These are phyloP conservation scores for Aspergillus olivimuriae DNA, from an alignment of 495 filamentous ascomycete species.

Conservation along the genomic window DNA sequence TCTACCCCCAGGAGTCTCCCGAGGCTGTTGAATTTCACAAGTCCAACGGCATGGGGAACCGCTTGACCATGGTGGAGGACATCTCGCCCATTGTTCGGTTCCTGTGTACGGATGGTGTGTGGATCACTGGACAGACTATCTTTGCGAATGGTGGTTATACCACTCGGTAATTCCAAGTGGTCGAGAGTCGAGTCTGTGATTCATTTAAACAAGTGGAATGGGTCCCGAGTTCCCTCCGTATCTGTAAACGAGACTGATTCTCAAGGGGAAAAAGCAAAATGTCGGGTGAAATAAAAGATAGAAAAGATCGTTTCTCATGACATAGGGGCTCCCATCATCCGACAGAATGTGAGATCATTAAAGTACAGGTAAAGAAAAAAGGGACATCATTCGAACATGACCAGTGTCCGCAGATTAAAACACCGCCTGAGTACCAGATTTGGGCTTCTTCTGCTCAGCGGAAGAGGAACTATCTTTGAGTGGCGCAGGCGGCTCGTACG, in stretches of 20 bases:
- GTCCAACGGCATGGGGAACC: slow-evolving; percentile 25
- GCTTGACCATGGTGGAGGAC: slow-evolving; percentile 25
- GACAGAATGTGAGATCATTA: no score
- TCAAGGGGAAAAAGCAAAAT: no score
- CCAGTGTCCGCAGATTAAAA: slow-evolving; percentile 7
- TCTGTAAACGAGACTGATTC: no score
- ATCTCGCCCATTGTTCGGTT: slow-evolving; percentile 34
- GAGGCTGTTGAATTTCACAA: slow-evolving; percentile 30
- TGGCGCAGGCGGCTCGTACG: slow-evolving; percentile 8
- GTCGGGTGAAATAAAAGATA: no score
- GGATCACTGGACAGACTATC: slow-evolving; percentile 38
- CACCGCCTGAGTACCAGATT: slow-evolving; percentile 6
- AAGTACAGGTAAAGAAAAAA: no score
- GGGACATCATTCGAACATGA: no score
- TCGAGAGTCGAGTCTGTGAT: neutral
- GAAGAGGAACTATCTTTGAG: slow-evolving; percentile 5
- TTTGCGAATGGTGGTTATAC: slow-evolving; percentile 38
- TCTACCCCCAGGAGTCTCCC: slow-evolving; percentile 29
- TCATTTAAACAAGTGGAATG: no score
- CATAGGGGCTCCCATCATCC: no score
- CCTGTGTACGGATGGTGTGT: slow-evolving; percentile 29
- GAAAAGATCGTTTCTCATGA: no score
- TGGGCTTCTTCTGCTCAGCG: slow-evolving; percentile 12
- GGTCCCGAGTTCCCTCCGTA: no score
- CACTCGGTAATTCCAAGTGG: no score